Evolutionary conservation across 306 rosid species (phyloP).

Genomic region (Prinsepia uniflora): DNA sequence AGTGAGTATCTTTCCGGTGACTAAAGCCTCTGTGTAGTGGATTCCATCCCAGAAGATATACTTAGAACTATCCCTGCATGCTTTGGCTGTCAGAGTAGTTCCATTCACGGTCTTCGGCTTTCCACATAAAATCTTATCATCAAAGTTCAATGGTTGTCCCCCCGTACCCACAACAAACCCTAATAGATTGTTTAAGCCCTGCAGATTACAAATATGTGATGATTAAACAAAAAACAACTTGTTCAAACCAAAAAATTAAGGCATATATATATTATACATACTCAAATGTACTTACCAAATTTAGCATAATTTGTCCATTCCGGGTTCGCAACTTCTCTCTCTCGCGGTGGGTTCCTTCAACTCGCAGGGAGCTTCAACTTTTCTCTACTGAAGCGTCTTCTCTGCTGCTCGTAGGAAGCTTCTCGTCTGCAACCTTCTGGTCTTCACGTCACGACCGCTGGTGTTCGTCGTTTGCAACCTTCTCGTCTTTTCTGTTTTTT

Average conservation of each 20-base stretch:
- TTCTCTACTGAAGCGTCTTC: no score
- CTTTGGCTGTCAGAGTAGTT: constrained; percentile 56
- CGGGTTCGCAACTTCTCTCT: no score
- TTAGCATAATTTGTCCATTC: constrained; percentile 55
- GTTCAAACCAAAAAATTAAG: not conserved
- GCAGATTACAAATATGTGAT: constrained; percentile 20
- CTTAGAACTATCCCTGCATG: constrained; percentile 54
- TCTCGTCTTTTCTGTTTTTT: no score
- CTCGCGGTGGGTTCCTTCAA: no score
- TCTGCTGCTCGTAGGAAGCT: no score
- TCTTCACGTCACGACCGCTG: no score
- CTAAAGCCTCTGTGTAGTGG: constrained; percentile 90
- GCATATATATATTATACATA: not conserved
- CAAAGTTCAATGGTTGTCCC: constrained; percentile 81
- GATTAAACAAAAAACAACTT: constrained; percentile 3
- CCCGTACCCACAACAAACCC: constrained; percentile 92
- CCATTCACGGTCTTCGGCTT: constrained; percentile 72
- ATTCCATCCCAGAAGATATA: constrained; percentile 86
- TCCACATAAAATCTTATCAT: constrained; percentile 56
- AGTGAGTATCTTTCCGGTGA: no score
- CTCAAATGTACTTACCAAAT: constrained; percentile 47
- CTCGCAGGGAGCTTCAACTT: no score
- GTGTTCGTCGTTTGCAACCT: no score
- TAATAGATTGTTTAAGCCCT: constrained; percentile 78
- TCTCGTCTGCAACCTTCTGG: no score